Base-by-base conservation (phyloP, 106 monocot genomes). In the Hemerocallis citrina region DNA sequence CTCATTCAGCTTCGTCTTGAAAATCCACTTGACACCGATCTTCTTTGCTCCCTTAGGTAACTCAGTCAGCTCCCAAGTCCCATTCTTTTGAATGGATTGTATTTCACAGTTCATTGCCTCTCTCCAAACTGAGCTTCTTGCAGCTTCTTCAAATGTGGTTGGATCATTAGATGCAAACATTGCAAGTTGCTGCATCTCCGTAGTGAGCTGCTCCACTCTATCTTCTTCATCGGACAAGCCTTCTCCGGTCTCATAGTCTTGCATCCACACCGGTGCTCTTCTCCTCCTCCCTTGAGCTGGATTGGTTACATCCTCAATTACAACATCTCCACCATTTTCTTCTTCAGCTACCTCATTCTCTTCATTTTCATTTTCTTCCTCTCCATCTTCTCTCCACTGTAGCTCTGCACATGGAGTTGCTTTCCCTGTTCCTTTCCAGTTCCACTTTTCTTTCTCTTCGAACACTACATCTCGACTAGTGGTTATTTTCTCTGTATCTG, bases 221-320 rank as follows among this genome's bases (percentile, higher is more conserved):
- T 27, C 19, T 52, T 52, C 52, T 28, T 52, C 52, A 10, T 52
- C 52, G 0, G 52, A 27, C 0, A 52, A 52, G 0, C 52, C 52
- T 52, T 52, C 52, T 11, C 52, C 52, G 24, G 29, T 27, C 7
- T 23, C 52, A 28, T 24, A 52, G 5, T 52, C 52, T 52, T 1
- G 1, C 52, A 52, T 52, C 52, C 52, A 52, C 0, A 10, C 52
- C 8, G 52, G 52, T 52, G 21, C 52, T 52, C 52, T 52, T 25
- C 52, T 52, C 1, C 52, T 15, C 52, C 52, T 52, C 24, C 52
- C 52, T 52, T 11, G n/a, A n/a, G n/a, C n/a, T n/a, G n/a, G n/a
- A n/a, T n/a, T n/a, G n/a, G n/a, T n/a, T n/a, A n/a, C n/a, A n/a
- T n/a, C n/a, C n/a, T n/a, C n/a, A n/a, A n/a, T n/a, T n/a, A n/a